Base-by-base conservation (phyloP, 139 green algal species). In the Coelastrella sp. region DNA sequence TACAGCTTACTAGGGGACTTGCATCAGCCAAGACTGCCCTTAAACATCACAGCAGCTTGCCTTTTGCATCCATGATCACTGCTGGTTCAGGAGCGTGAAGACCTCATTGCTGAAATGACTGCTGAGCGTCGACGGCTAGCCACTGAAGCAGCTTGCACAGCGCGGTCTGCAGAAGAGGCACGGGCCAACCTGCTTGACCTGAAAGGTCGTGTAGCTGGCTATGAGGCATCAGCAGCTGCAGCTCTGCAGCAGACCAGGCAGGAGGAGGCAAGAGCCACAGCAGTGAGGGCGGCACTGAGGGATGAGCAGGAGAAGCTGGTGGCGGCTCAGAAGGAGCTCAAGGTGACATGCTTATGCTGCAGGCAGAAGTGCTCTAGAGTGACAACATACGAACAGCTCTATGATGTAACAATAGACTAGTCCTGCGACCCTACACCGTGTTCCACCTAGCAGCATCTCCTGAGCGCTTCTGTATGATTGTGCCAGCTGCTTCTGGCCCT, bases 121-220 rank as follows among this genome's bases (percentile, higher is more conserved):
- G 19, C 59, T 22, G 87, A 91, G 87, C 78, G 87, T 17, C 87
- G 87, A 20, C 78, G 79, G 35, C 65, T 91, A 24, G 87, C 78
- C 8, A 78, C 87, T 6, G 87, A 91, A 57, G 15, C 20, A 19
- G 87, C 87, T 11, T 61, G 61, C 8, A 61, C 78, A 22, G 27
- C 25, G 0, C 27, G 78, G 7, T 78, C 35, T 25, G 25, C 87
- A n/a, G 87, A 91, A 78, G 87, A 80, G 78, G 78, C 87, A 8
- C 63, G 87, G 10, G 78, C 87, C 10, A 70, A 91, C 87, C 78
- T 91, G 78, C 87, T 91, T 20, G 87, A 91, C 49, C 63, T 91
- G 22, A 91, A 91, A 70, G 66, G 65, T 11, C 60, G 87, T 10
- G 56, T 91, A 10, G 76, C 78, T 15, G 76, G 86, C 10, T 79